phyloP scores from a whole-genome alignment of 148 eudicot genomes.

The Chenopodium formosanum region DNA sequence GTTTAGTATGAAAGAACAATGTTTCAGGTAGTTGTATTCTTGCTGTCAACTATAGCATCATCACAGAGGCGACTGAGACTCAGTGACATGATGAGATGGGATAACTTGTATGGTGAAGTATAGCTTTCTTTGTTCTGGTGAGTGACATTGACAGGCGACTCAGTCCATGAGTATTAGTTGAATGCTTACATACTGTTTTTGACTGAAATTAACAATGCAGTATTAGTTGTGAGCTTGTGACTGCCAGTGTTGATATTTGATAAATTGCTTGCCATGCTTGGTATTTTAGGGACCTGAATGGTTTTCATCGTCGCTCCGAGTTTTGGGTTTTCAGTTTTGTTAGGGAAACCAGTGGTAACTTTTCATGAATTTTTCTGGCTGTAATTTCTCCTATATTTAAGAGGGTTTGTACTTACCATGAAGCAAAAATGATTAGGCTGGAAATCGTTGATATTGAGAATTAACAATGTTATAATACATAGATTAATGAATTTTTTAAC shows the following conservation, averaged over 20 bases:
- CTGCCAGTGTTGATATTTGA: not conserved
- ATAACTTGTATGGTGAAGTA: not conserved
- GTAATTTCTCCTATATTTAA: not conserved
- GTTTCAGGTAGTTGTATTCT: not conserved
- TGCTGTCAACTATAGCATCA: not conserved
- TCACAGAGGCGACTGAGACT: not conserved
- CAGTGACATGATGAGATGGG: not conserved
- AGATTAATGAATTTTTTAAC: not conserved
- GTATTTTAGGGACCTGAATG: too few relatives aligned
- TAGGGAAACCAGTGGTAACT: not conserved
- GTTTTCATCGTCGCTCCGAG: too few relatives aligned
- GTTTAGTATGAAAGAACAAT: not conserved
- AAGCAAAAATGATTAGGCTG: not conserved
- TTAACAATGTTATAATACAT: too few relatives aligned
- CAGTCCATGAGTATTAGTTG: not conserved
- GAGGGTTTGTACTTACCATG: not conserved
- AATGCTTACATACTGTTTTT: not conserved
- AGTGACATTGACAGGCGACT: constrained; percentile 1
- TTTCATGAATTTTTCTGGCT: not conserved
- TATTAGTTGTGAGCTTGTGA: not conserved
- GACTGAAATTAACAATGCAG: not conserved
- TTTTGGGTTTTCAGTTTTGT: not conserved
- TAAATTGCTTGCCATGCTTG: too few relatives aligned
- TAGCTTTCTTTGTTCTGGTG: not conserved
- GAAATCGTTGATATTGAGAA: too few relatives aligned